Percentiles rank a stretch among this genome's conserved stretches.
Evolutionary conservation across 2,329 filamentous ascomycete species (phyloP).

Genomic region (Zelopaecilomyces penicillatus): DNA sequence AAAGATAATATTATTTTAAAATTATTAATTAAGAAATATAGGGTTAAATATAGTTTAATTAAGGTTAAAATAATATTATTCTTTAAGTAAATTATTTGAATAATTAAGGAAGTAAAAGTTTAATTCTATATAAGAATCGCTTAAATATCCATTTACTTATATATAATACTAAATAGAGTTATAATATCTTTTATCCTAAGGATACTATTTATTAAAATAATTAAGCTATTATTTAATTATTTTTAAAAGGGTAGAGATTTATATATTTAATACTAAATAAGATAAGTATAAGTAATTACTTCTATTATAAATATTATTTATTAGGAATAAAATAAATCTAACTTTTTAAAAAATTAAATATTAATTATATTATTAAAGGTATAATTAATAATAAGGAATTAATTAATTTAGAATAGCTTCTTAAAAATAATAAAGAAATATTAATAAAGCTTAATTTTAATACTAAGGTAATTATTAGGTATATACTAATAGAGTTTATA

Average conservation of each 20-base stretch:
- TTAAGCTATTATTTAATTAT: background rate
- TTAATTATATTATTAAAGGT: background rate
- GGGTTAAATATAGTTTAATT: too few species aligned
- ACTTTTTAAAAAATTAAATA: background rate
- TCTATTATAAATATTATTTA: background rate
- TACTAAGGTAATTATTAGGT: too few species aligned
- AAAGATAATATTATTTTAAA: background rate
- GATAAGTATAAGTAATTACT: background rate
- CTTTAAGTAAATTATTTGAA: background rate
- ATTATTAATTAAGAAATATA: background rate
- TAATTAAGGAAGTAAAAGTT: background rate
- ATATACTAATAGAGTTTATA: too few species aligned
- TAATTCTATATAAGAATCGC: background rate
- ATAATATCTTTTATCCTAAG: too few species aligned
- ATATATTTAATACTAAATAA: background rate
- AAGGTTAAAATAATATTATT: too few species aligned
- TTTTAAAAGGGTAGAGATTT: background rate
- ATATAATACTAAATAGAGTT: slow-evolving; percentile 4
- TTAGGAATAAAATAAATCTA: too few species aligned
- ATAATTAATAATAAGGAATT: too few species aligned
- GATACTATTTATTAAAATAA: background rate
- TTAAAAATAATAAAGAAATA: too few species aligned
- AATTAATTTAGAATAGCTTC: too few species aligned
- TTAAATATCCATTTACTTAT: background rate
- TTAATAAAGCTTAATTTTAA: too few species aligned